A percentile compares a stretch with the other conserved stretches of the same genome.
Conservation (phyloP, 2,329 filamentous ascomycete species). For the Colletotrichum sp. region DNA sequence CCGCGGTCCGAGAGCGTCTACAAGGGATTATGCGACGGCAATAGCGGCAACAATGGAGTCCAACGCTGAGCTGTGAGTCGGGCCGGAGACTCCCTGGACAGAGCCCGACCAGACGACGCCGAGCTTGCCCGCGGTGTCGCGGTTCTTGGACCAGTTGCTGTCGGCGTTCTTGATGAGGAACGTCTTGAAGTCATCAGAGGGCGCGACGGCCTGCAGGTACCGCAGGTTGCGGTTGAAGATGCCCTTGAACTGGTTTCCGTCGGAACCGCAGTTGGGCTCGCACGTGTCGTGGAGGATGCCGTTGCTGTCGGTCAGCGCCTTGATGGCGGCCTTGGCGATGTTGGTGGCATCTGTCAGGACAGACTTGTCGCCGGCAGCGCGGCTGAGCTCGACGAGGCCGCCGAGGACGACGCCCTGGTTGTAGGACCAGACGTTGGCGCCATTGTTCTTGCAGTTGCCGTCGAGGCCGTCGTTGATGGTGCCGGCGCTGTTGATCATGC, state of each 20-base stretch:
- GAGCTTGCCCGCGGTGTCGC: conserved; percentile 54
- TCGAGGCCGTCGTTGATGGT: conserved; percentile 61
- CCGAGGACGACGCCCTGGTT: conserved; percentile 65
- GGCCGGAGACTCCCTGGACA: conserved; percentile 53
- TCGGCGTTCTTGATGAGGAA: conserved; percentile 68
- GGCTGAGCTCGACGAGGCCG: conserved; percentile 56
- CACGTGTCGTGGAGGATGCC: conserved; percentile 56
- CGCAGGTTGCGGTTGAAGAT: conserved; percentile 70
- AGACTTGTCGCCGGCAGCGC: conserved; percentile 43
- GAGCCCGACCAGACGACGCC: conserved; percentile 72
- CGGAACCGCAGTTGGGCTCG: conserved; percentile 49
- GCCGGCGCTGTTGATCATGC: conserved; percentile 55
- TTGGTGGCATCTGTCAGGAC: conserved; percentile 46
- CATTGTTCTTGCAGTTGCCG: conserved; percentile 55
- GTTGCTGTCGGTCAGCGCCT: conserved; percentile 43
- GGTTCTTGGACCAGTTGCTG: conserved; percentile 67
- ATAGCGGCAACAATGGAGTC: conserved; percentile 70
- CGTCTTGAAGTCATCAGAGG: conserved; percentile 50
- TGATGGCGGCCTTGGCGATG: conserved; percentile 60
- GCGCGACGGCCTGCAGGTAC: conserved; percentile 57
- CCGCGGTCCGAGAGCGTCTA: not conserved
- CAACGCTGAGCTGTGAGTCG: conserved; percentile 68
- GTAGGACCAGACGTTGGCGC: conserved; percentile 56
- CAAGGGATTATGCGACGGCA: conserved; percentile 33
- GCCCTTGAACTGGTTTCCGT: conserved; percentile 74